Conservation (phyloP, 2,329 filamentous ascomycete species). For the Fusarium solani-melongenae region DNA sequence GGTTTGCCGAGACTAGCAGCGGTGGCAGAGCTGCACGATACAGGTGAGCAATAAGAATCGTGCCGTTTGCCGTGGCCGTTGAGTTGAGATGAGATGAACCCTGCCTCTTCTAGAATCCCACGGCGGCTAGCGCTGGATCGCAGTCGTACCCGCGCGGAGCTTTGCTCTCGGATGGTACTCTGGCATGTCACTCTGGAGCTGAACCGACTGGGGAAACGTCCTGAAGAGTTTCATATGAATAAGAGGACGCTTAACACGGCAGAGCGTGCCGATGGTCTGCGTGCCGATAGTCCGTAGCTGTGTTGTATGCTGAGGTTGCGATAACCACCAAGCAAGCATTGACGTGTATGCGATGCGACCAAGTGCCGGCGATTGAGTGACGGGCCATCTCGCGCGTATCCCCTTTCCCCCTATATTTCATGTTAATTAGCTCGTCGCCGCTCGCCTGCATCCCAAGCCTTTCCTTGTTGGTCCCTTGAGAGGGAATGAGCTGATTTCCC, state of each 20-base stretch:
- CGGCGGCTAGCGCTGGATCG: constrained; percentile 5
- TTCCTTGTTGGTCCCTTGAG: constrained; percentile 9
- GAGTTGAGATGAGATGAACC: constrained; percentile 8
- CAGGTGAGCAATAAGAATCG: constrained; percentile 22
- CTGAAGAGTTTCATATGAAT: constrained; percentile 7
- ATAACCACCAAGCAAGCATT: background rate
- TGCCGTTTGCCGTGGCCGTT: constrained; percentile 3
- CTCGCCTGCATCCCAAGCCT: background rate
- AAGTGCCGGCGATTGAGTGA: background rate
- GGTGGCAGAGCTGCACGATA: constrained; percentile 29
- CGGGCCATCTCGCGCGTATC: background rate
- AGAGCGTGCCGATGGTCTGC: constrained; percentile 7
- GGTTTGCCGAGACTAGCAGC: constrained; percentile 13
- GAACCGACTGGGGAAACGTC: constrained; percentile 21
- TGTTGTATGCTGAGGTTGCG: background rate
- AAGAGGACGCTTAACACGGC: constrained; percentile 2
- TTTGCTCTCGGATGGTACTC: background rate
- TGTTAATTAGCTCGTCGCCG: constrained; percentile 4
- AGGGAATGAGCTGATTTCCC: constrained; percentile 26
- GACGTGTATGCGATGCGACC: background rate
- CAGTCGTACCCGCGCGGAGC: constrained; percentile 3
- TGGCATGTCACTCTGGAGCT: constrained; percentile 11
- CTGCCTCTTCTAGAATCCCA: constrained; percentile 18
- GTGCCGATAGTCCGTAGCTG: constrained; percentile 16
- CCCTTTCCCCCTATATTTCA: background rate